Evolutionary conservation across 345 rosid genomes (phyloP), one percentile per base, ranked within the genome.

Genomic region (Linum trigynum): DNA sequence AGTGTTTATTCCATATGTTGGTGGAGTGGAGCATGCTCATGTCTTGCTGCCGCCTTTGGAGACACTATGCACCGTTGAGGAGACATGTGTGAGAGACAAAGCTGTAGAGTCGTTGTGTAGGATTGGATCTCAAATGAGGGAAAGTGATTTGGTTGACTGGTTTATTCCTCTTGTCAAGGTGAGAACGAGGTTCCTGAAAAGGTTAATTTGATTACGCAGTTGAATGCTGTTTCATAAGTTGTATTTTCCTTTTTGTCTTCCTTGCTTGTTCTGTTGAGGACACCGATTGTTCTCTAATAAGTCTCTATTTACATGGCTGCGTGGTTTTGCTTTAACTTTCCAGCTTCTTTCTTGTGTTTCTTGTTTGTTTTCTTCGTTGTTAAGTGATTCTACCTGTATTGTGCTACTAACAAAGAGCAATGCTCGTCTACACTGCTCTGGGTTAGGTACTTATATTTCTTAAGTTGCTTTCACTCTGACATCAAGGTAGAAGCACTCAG

Each of bases 121-220:
- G 77, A 83, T 92, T 73, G 94, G 97, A 55, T 78, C 97, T 64
- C 98, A 90, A 68, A 92, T 90, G 98, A 85, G 79, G 72, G 96
- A 90, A 77, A 82, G 67, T 64, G 91, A 92, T 70, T 76, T 87
- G 74, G 89, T 87, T 2, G 86, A 90, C 42, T 74, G 77, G 75
- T 92, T 90, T 72, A 82, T 86, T 61, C 97, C 95, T 39, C 84
- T 92, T 43, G 83, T 86, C 10, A 92, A 92, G 98, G 98, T 92
- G 69, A 64, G 79, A 3, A 61, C 59, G 2, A 71, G 23, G 2
- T 45, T 63, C 62, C 16, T 43, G 1, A 4, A 40, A 65, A 11
- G 14, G 10, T 59, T 32, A 56, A 17, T 39, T 48, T 65, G 45
- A 32, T 12, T 10, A 32, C 15, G 16, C 5, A 10, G 35, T 12